Percentiles rank a stretch among this genome's conserved stretches.
These are phyloP conservation scores for Trametes punicea DNA, from an alignment of 768 basidiomycete species.

Conservation along the genomic window DNA sequence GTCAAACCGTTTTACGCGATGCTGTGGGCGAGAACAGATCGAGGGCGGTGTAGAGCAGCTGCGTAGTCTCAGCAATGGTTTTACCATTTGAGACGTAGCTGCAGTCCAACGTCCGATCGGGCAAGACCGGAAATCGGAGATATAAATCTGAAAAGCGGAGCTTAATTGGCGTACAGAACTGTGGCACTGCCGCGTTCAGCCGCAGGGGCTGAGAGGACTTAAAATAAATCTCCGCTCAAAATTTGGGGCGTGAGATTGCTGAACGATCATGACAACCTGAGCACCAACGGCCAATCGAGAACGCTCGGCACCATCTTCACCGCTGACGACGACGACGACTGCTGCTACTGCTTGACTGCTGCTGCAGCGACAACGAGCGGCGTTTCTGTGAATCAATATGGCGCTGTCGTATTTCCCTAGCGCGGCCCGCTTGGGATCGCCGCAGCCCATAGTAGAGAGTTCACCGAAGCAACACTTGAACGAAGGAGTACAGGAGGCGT, in stretches of 20 bases:
- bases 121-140: neutral
- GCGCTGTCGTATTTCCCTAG: constrained; percentile 29
- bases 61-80: no score
- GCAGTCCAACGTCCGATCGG: neutral
- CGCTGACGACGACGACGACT: constrained; percentile 17
- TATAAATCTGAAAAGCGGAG: neutral
- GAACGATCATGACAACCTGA: constrained; percentile 11
- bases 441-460: constrained; percentile 19
- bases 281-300: neutral
- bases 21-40: neutral
- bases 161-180: neutral
- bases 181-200: neutral
- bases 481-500: constrained; percentile 75
- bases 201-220: neutral
- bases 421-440: constrained; percentile 19
- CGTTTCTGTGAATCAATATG: constrained; percentile 24
- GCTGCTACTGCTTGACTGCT: constrained; percentile 5
- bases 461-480: constrained; percentile 41
- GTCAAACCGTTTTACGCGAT: no score
- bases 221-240: neutral
- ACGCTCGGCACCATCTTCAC: constrained; percentile 18
- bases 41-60: neutral
- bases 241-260: constrained; percentile 11
- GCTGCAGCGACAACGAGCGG: constrained; percentile 14
- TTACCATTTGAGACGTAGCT: no score